phyloP scores from a whole-genome alignment of 1,284 basidiomycete species.

The Exsudoporus floridanus region DNA sequence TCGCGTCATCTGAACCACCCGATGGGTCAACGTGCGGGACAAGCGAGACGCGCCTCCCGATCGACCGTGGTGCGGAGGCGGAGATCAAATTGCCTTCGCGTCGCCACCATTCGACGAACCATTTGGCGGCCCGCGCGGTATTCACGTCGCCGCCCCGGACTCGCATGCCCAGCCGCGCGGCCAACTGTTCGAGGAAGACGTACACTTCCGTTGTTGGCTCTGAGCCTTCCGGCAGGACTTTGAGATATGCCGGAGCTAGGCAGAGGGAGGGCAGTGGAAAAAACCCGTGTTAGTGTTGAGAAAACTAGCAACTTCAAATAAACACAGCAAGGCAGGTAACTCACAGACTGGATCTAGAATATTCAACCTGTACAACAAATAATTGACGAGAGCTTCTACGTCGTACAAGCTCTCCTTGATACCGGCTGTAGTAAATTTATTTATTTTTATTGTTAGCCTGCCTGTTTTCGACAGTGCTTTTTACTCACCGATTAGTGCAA shows the following conservation, averaged over 20 bases:
- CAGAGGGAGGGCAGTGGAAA: constrained; percentile 1
- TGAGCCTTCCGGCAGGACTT: constrained; percentile 53
- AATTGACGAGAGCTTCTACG: constrained; percentile 79
- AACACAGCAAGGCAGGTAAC: constrained; percentile 29
- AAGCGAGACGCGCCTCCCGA: constrained; percentile 11
- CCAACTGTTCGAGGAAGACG: constrained; percentile 70
- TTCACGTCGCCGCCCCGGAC: constrained; percentile 74
- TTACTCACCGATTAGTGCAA: constrained; percentile 83
- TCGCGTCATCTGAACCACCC: background rate
- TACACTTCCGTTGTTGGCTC: constrained; percentile 59
- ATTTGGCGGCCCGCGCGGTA: constrained; percentile 66
- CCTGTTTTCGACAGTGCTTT: background rate
- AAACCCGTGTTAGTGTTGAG: constrained; percentile 1
- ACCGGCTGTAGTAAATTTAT: constrained; percentile 59
- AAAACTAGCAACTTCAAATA: background rate
- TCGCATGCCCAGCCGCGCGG: constrained; percentile 76
- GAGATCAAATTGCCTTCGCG: constrained; percentile 63
- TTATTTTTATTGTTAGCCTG: constrained; percentile 1
- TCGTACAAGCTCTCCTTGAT: constrained; percentile 95
- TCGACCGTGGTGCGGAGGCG: constrained; percentile 40
- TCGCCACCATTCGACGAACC: constrained; percentile 85
- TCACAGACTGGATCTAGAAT: constrained; percentile 69
- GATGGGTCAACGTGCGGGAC: background rate
- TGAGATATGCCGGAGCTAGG: constrained; percentile 67
- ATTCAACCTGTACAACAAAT: constrained; percentile 88